Percentiles rank a stretch among this genome's conserved stretches.
Evolutionary conservation across 805 yeast genomes (phyloP).

Genomic region (Alloascoidea hylecoeti): DNA sequence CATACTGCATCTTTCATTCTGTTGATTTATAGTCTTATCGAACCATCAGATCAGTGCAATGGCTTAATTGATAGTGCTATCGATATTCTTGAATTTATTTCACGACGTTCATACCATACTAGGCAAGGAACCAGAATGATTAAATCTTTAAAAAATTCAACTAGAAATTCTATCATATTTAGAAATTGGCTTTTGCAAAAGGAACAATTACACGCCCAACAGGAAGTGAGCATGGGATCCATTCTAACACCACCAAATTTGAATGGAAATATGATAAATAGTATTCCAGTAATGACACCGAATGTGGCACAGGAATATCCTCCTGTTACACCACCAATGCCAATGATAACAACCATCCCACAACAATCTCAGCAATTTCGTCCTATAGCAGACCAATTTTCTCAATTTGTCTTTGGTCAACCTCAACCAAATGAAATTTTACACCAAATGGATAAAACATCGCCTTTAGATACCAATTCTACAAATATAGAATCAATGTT

Average conservation of each 20-base stretch:
- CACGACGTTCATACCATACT: neutral
- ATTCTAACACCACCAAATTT: too few relatives aligned
- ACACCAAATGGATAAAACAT: neutral
- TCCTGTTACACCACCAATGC: neutral
- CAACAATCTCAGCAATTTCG: neutral
- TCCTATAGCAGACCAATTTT: constrained; percentile 1
- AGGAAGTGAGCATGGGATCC: too few relatives aligned
- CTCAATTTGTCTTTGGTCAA: neutral
- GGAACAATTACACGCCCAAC: neutral
- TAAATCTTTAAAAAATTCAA: neutral
- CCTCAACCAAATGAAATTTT: neutral
- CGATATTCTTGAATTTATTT: neutral
- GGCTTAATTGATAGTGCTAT: constrained; percentile 1
- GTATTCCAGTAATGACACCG: neutral
- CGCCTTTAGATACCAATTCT: neutral
- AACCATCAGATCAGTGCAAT: neutral
- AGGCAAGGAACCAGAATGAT: neutral
- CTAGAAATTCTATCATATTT: neutral
- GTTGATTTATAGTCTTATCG: neutral
- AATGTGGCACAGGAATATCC: neutral
- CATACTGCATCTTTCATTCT: neutral
- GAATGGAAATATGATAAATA: neutral
- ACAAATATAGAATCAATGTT: neutral
- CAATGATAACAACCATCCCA: neutral
- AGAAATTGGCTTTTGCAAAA: neutral